These are phyloP conservation scores for Pouteria campechiana DNA, from an alignment of 179 eudicot genomes.

Conservation along the genomic window DNA sequence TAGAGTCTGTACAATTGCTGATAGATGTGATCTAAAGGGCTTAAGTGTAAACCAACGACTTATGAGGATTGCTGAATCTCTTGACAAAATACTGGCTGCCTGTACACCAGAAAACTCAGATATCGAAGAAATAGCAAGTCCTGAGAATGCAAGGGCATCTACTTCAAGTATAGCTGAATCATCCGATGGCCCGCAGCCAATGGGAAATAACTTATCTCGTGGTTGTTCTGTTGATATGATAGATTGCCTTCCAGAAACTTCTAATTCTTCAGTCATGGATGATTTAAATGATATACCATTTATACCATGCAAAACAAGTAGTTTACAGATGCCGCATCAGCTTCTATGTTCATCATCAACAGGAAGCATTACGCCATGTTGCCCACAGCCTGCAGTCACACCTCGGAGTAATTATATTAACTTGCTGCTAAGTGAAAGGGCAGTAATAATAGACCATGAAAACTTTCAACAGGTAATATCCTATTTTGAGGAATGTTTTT, in stretches of 20 bases:
- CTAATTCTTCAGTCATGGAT: constrained; percentile 30
- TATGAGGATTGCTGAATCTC: constrained; percentile 87
- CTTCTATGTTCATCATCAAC: constrained; percentile 43
- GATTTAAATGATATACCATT: constrained; percentile 22
- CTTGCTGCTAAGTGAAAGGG: constrained; percentile 48
- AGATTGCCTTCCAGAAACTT: constrained; percentile 44
- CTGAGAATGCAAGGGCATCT: constrained; percentile 32
- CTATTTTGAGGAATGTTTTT: not conserved
- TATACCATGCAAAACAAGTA: constrained; percentile 25
- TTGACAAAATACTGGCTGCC: constrained; percentile 74
- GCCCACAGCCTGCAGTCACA: constrained; percentile 73
- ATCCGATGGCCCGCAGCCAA: constrained; percentile 38
- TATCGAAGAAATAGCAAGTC: constrained; percentile 35
- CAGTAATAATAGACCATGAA: constrained; percentile 70
- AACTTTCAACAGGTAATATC: constrained; percentile 65
- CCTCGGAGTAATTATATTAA: constrained; percentile 84
- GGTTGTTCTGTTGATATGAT: constrained; percentile 48
- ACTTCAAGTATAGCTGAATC: constrained; percentile 39
- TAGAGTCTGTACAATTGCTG: constrained; percentile 95
- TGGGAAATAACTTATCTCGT: constrained; percentile 23
- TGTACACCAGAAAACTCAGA: constrained; percentile 61
- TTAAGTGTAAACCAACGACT: constrained; percentile 70
- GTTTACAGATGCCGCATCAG: constrained; percentile 17
- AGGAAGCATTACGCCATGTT: constrained; percentile 81
- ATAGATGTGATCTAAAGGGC: constrained; percentile 91